Evolutionary conservation across 768 basidiomycete genomes (phyloP).

Genomic region (Tylopilus felleus): DNA sequence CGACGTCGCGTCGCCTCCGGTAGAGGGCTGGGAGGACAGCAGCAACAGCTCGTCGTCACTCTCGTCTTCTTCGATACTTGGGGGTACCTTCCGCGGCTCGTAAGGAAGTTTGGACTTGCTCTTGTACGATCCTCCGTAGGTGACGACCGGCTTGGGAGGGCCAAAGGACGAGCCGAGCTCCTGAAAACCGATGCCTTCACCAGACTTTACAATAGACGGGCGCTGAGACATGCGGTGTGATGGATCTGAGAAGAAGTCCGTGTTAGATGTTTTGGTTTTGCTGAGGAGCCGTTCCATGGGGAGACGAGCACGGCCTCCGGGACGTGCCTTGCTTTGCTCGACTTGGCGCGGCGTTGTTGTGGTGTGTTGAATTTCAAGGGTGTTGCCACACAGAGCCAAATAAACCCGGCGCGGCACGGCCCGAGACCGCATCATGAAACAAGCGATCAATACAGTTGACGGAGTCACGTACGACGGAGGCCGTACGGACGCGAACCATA

Average conservation of each 20-base stretch:
- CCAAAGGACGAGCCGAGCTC: constrained; percentile 22
- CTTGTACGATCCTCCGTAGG: constrained; percentile 1
- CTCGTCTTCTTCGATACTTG: constrained; percentile 2
- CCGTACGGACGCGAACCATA: background rate
- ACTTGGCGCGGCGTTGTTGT: constrained; percentile 28
- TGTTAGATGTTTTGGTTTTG: background rate
- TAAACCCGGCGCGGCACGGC: constrained; percentile 1
- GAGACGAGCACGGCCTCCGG: background rate
- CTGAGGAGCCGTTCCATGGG: constrained; percentile 23
- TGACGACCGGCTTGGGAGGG: constrained; percentile 1
- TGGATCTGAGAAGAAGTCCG: constrained; percentile 12
- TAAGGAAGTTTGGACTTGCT: constrained; percentile 8
- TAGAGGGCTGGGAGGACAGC: constrained; percentile 25
- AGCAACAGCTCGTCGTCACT: constrained; percentile 32
- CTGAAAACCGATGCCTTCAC: constrained; percentile 27
- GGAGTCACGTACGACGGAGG: background rate
- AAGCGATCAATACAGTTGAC: background rate
- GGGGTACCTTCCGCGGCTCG: background rate
- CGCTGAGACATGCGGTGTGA: constrained; percentile 24
- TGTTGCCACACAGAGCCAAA: constrained; percentile 22
- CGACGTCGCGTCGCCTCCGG: constrained; percentile 6
- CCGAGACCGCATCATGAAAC: background rate
- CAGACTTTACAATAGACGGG: constrained; percentile 22
- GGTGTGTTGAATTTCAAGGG: constrained; percentile 25
- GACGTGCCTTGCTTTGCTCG: background rate